Conservation (phyloP, 2,329 filamentous ascomycete species). For the Alternaria brassicicola region DNA sequence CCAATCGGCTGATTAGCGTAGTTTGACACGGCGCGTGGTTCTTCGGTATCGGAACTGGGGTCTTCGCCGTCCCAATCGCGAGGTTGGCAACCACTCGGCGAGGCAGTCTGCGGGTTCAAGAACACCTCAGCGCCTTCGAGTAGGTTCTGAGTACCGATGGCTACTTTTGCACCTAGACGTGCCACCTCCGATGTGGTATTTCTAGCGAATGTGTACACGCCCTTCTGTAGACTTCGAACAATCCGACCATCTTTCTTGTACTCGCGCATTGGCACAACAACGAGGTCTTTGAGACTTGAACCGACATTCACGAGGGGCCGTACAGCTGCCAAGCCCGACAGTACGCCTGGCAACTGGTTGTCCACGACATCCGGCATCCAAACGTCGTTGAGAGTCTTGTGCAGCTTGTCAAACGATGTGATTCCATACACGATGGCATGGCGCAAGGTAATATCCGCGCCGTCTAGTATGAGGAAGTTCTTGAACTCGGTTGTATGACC, state of each 20-base stretch:
- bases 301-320: slow-evolving; percentile 90
- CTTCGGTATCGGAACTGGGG: slow-evolving; percentile 68
- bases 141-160: slow-evolving; percentile 92
- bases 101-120: slow-evolving; percentile 55
- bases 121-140: slow-evolving; percentile 87
- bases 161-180: slow-evolving; percentile 90
- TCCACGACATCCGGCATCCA: slow-evolving; percentile 93
- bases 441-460: slow-evolving; percentile 81
- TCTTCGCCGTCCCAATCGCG: slow-evolving; percentile 60
- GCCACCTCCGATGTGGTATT: slow-evolving; percentile 95
- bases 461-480: slow-evolving; percentile 95
- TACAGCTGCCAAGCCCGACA: slow-evolving; percentile 89
- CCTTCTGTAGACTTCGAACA: slow-evolving; percentile 89
- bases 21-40: slow-evolving; percentile 79
- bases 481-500: slow-evolving; percentile 97
- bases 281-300: slow-evolving; percentile 81
- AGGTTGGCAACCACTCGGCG: slow-evolving; percentile 24
- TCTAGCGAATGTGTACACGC: slow-evolving; percentile 85
- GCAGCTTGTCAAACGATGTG: slow-evolving; percentile 86
- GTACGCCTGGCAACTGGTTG: slow-evolving; percentile 86
- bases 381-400: slow-evolving; percentile 89
- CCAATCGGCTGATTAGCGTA: slow-evolving; percentile 95
- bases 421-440: slow-evolving; percentile 94
- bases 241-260: slow-evolving; percentile 94
- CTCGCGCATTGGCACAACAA: slow-evolving; percentile 88